Evolutionary conservation across 2,329 filamentous ascomycete species (phyloP), one percentile per base, ranked within the genome.

Genomic region (Fusarium liriodendri): DNA sequence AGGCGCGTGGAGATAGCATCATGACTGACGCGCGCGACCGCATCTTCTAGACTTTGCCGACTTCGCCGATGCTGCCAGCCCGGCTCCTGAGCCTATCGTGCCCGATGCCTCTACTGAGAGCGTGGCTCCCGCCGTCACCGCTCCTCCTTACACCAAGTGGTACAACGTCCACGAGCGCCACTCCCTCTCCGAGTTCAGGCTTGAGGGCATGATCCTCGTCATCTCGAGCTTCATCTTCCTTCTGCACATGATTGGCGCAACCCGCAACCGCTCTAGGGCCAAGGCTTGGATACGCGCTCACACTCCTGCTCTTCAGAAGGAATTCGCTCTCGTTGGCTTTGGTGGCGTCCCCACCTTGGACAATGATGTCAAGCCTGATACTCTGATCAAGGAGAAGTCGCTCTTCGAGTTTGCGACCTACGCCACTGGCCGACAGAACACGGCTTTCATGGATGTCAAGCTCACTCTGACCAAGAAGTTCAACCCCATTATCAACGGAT

Each of bases 81-180:
- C 94, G 66, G 83, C 86, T 27, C 89, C 88, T 66, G 84, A 89
- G 69, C 82, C 86, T 58, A 82, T 83, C 55, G 83, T 86, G 52
- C 84, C 84, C 67, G 84, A 86, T 69, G 84, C 87, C 72, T 83
- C 87, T 66, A 82, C 87, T 68, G 83, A 82, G 38, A 83, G 84
- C 29, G 82, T 85, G 47, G 82, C 84, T 58, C 87, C 88, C 69
- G 86, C 85, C 52, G 82, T 84, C 55, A 87, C 87, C 52, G 83
- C 82, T 50, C 85, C 87, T 29, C 93, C 94, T 16, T 98, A 93
- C 83, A 98, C 95, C 61, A 95, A 94, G 87, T 99, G 97, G 97
- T 99, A 98, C 86, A 95, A 95, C 66, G 87, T 98, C 71, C 97
- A 97, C 89, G 95, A 98, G 89, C 95, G 97, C 80, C 92, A 95